Percentiles rank a stretch among this genome's conserved stretches.
Evolutionary conservation across 177 flowering plant species (phyloP).

Genomic region (Vitis hybrid): DNA sequence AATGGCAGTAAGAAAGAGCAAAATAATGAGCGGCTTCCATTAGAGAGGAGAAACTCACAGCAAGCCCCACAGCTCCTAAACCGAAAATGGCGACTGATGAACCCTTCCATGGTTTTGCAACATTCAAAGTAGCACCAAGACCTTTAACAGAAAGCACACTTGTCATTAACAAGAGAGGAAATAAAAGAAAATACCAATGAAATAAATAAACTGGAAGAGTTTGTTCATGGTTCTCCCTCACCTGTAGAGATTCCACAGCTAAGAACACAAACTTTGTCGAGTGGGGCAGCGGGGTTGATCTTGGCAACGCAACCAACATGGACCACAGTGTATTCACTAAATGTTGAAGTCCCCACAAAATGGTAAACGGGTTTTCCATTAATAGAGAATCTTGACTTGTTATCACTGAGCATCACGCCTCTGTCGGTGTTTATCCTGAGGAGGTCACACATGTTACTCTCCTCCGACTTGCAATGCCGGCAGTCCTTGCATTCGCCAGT

Average conservation of each 20-base stretch:
- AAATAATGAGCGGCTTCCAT: too few species aligned
- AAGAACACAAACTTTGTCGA: constrained; percentile 51
- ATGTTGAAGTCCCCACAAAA: constrained; percentile 53
- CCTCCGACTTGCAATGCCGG: constrained; percentile 44
- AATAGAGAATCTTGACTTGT: constrained; percentile 44
- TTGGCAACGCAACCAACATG: constrained; percentile 46
- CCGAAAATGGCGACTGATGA: constrained; percentile 45
- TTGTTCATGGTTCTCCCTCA: neutral
- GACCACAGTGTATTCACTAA: constrained; percentile 50
- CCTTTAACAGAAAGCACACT: constrained; percentile 24
- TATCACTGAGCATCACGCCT: constrained; percentile 50
- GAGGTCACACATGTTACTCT: constrained; percentile 58
- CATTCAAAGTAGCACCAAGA: constrained; percentile 54
- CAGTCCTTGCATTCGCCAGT: constrained; percentile 63
- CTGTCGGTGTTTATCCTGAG: constrained; percentile 48
- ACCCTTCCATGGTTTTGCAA: constrained; percentile 49
- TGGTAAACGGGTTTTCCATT: constrained; percentile 48
- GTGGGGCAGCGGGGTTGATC: constrained; percentile 48
- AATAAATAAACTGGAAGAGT: neutral
- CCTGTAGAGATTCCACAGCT: constrained; percentile 58
- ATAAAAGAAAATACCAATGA: neutral
- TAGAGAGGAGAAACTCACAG: constrained; percentile 24
- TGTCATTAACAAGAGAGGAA: neutral
- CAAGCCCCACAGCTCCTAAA: constrained; percentile 48
- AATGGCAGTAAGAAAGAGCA: neutral